Conservation (phyloP, 1,284 basidiomycete genomes). For the Cutaneotrichosporon cavernicola region DNA sequence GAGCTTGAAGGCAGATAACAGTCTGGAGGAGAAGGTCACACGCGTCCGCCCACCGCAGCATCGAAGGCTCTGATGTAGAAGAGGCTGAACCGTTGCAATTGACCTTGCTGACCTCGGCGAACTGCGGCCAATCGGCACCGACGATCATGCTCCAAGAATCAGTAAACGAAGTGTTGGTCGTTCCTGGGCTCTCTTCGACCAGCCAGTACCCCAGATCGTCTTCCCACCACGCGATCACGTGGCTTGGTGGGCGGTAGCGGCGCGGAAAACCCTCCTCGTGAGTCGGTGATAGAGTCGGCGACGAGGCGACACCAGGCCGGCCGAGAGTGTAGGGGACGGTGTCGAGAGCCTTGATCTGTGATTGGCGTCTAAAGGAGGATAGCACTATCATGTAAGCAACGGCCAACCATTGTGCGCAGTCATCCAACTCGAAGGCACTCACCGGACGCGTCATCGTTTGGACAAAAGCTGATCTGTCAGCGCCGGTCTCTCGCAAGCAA, state of each 20-base stretch:
- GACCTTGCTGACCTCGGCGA: neutral
- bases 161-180: constrained; percentile 6
- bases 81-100: neutral
- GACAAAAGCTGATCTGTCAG: constrained; percentile 22
- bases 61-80: neutral
- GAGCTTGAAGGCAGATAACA: constrained; percentile 29
- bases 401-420: neutral
- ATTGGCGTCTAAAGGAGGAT: constrained; percentile 29
- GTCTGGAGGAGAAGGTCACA: constrained; percentile 33
- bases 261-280: constrained; percentile 3
- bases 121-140: constrained; percentile 10
- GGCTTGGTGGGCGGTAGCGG: constrained; percentile 16
- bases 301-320: neutral
- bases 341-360: constrained; percentile 33
- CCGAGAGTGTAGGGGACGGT: constrained; percentile 16
- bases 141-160: constrained; percentile 27
- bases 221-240: constrained; percentile 41
- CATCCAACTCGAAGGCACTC: neutral
- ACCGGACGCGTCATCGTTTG: constrained; percentile 16
- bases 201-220: constrained; percentile 37
- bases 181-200: constrained; percentile 16
- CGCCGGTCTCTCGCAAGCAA: neutral
- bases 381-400: constrained; percentile 12
- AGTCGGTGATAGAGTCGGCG: neutral
- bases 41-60: constrained; percentile 23